Evolutionary conservation across 192 early-diverging fungal species (phyloP), one percentile per base, ranked within the genome.

Genomic region (Kappamyces sp.): DNA sequence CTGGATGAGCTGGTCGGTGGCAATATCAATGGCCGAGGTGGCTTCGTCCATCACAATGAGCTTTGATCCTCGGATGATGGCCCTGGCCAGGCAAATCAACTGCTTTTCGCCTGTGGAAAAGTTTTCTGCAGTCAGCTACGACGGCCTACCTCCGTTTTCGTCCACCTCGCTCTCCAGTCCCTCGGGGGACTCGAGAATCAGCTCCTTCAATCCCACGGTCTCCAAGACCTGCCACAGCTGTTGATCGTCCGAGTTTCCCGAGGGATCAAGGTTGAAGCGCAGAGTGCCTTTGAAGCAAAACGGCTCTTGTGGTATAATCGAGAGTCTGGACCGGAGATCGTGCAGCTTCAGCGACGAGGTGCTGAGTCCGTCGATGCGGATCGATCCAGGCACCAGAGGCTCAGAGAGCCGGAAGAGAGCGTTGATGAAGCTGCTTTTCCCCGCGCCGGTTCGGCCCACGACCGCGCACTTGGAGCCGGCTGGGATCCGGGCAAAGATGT

Each of bases 391-490:
- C 4, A 74, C 60, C 14, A 66, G 32, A 1, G 83, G 84, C 65
- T 89, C 86, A n/a, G 75, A 77, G 31, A 91, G 61, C 11, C 91
- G 77, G 65, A 93, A 90, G 14, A 90, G 66, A 0, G 86, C 71
- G 47, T 74, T 62, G 35, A 91, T 69, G 52, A 90, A 71, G 59
- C 76, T 83, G 4, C 72, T 74, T 41, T 88, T 90, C 3, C 87
- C 86, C 22, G 88, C 87, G 5, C 91, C 91, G 2, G 90, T 91
- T 4, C 93, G 74, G 30, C 93, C 93, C 32, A 95, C 86, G 14
- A 95, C 78, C 11, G 85, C 93, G 59, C 91, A 73, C 55, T 84
- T 88, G 32, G 86, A 84, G 5, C 81, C 81, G 4, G 74, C 72
- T 32, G 76, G 81, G 14, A 92, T 72, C 33, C 76, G 62, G 45